Percentiles rank a stretch among this genome's conserved stretches.
Conservation (phyloP, 164 flowering plant genomes). For the Liriodendron chinense region DNA sequence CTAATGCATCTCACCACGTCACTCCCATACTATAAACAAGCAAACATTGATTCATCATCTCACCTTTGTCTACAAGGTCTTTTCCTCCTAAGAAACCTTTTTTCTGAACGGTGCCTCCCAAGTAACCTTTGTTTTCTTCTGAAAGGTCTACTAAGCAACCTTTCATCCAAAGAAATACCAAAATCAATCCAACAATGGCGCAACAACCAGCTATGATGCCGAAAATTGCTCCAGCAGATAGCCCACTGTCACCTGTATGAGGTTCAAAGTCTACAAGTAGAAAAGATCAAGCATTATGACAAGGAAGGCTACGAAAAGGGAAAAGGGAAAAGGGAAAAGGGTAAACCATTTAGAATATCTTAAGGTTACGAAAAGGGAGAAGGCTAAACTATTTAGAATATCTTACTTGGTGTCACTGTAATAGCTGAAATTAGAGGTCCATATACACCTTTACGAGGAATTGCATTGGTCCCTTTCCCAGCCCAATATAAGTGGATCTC, state of each 20-base stretch:
- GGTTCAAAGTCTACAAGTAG: slow-evolving; percentile 51
- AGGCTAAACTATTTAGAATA: neutral
- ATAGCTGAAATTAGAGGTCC: slow-evolving; percentile 14
- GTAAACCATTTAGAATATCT: neutral
- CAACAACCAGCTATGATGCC: slow-evolving; percentile 58
- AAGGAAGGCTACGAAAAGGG: neutral
- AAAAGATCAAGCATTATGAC: neutral
- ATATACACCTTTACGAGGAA: neutral
- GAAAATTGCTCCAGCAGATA: slow-evolving; percentile 63
- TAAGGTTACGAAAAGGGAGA: neutral
- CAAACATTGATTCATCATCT: neutral
- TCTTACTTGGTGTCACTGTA: slow-evolving; percentile 6
- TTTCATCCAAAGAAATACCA: slow-evolving; percentile 37
- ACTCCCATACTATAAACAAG: neutral
- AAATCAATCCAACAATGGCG: slow-evolving; percentile 29
- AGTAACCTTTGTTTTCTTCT: slow-evolving; percentile 39
- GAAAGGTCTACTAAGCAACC: slow-evolving; percentile 45
- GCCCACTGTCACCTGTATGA: slow-evolving; percentile 24
- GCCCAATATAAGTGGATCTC: slow-evolving; percentile 7
- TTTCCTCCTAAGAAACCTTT: slow-evolving; percentile 52
- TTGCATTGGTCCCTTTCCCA: slow-evolving; percentile 1
- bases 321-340: neutral
- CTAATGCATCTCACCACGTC: neutral
- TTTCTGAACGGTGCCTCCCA: too few species aligned
- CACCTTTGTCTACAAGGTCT: slow-evolving; percentile 51